Percentiles rank a stretch among this genome's conserved stretches.
phyloP scores from a whole-genome alignment of 768 basidiomycete genomes.

The Rickenella mellea region DNA sequence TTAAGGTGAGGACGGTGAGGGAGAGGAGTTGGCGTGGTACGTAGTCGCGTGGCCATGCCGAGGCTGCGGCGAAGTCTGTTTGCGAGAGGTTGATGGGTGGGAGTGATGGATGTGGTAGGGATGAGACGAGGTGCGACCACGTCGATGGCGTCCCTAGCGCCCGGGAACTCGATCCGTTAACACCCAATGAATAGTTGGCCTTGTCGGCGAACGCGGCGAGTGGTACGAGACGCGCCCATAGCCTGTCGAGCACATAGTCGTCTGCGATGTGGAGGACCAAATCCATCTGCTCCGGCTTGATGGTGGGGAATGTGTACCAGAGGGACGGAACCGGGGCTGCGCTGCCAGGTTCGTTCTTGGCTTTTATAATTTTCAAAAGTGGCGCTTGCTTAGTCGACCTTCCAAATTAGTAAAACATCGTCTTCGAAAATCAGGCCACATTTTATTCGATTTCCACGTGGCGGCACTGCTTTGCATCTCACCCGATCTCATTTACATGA shows the following conservation, averaged over 20 bases:
- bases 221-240: constrained; percentile 74
- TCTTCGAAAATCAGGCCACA: constrained; percentile 21
- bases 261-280: constrained; percentile 66
- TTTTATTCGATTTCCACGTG: constrained; percentile 16
- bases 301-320: too few species aligned
- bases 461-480: too few species aligned
- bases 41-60: constrained; percentile 82
- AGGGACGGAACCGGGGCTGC: too few species aligned
- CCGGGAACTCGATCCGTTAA: constrained; percentile 5
- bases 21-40: constrained; percentile 72
- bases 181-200: constrained; percentile 1
- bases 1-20: constrained; percentile 56
- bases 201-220: constrained; percentile 20
- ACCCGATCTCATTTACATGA: constrained; percentile 7
- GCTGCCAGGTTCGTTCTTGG: too few species aligned
- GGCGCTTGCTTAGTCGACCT: too few species aligned
- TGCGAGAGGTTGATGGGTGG: constrained; percentile 44
- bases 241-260: constrained; percentile 61
- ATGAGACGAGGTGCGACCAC: constrained; percentile 46
- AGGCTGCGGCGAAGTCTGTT: constrained; percentile 28
- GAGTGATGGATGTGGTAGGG: constrained; percentile 49
- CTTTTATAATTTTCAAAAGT: too few species aligned
- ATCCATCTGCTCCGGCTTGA: too few species aligned
- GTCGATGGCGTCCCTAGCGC: constrained; percentile 20
- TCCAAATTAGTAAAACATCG: too few species aligned